These are phyloP conservation scores for Anethum foeniculum DNA, from an alignment of 140 eudicot genomes.

Conservation along the genomic window DNA sequence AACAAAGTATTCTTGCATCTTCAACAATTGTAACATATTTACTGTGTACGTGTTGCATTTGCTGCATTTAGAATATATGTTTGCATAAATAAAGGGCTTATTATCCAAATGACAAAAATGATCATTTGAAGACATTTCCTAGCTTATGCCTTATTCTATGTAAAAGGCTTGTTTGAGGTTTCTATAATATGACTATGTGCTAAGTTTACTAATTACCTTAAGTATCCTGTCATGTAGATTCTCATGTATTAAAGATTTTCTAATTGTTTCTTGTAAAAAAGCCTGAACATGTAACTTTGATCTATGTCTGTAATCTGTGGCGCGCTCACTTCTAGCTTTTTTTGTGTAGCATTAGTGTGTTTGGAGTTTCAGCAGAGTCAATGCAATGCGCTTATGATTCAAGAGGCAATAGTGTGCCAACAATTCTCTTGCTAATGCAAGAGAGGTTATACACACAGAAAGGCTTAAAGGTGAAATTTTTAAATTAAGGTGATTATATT, in stretches of 20 bases:
- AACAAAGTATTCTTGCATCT: background rate
- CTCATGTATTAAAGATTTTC: background rate
- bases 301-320: background rate
- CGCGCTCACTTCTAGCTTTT: background rate
- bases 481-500: background rate
- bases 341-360: constrained; percentile 72
- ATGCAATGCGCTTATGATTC: constrained; percentile 90
- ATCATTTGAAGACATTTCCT: background rate
- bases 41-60: background rate
- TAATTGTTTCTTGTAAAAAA: background rate
- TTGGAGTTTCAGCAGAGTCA: constrained; percentile 94
- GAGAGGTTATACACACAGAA: constrained; percentile 72
- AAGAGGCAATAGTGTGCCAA: constrained; percentile 92
- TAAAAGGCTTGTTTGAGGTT: background rate
- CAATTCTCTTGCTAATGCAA: constrained; percentile 86
- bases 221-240: background rate
- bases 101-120: background rate
- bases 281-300: background rate
- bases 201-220: background rate
- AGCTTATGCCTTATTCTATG: background rate
- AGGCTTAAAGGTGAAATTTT: constrained; percentile 62
- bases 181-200: background rate
- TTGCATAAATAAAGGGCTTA: background rate
- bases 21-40: background rate
- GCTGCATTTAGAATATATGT: background rate